Percentiles rank a stretch among this genome's conserved stretches.
These are phyloP conservation scores for Penicillium sp. DNA, from an alignment of 2,329 filamentous ascomycete species.

Conservation along the genomic window DNA sequence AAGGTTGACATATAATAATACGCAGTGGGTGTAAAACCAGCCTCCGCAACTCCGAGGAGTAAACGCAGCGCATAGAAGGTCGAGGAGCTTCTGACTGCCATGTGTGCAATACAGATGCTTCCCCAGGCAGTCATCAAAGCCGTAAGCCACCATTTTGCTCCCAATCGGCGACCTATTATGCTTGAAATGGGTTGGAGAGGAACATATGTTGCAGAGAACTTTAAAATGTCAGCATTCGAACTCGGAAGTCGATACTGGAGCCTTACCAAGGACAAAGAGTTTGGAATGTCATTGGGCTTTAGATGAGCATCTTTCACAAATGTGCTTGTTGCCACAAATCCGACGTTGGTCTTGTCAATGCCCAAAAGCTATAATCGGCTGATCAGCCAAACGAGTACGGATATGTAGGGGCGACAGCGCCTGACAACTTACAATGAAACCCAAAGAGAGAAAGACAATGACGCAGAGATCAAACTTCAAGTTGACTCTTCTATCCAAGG, in stretches of 20 bases:
- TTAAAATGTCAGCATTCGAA: not conserved
- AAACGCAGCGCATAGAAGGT: slow-evolving; percentile 26
- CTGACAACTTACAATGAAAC: slow-evolving; percentile 2
- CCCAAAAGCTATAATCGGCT: slow-evolving; percentile 3
- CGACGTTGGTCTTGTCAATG: slow-evolving; percentile 20
- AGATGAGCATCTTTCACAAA: slow-evolving; percentile 17
- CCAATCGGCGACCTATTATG: slow-evolving; percentile 19
- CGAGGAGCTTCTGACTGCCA: not conserved
- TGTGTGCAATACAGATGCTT: slow-evolving; percentile 19
- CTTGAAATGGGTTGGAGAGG: slow-evolving; percentile 21
- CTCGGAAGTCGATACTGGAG: not conserved
- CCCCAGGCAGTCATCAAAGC: slow-evolving; percentile 22
- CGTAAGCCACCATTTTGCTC: slow-evolving; percentile 19
- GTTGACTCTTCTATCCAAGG: slow-evolving; percentile 10
- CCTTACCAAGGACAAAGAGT: slow-evolving; percentile 14
- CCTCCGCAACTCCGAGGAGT: slow-evolving; percentile 27
- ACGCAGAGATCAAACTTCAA: slow-evolving; percentile 3
- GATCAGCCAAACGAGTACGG: not conserved
- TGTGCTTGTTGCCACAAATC: slow-evolving; percentile 17
- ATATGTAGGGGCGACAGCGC: not conserved
- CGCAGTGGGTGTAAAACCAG: slow-evolving; percentile 56
- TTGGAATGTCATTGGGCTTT: slow-evolving; percentile 12
- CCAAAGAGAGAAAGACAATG: not conserved
- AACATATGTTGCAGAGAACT: slow-evolving; percentile 25
- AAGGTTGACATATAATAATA: slow-evolving; percentile 57